phyloP scores from a whole-genome alignment of 169 alveolate species.

The Cryptosporidium canis region DNA sequence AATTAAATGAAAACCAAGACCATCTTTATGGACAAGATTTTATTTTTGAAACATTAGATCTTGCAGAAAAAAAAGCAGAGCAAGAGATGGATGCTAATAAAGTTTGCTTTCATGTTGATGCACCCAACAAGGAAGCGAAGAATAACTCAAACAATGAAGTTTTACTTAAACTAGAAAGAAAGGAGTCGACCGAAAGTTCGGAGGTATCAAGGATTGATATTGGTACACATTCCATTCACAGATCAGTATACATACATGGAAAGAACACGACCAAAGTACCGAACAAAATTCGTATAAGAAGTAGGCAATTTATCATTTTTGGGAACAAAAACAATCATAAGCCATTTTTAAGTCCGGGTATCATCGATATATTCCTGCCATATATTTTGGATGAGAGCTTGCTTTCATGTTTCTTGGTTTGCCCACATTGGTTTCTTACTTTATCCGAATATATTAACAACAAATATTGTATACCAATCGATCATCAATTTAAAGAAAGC shows the following conservation, averaged over 20 bases:
- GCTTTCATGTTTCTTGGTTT: constrained; percentile 44
- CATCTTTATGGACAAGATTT: not conserved
- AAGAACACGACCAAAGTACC: not conserved
- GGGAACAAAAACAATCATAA: constrained; percentile 49
- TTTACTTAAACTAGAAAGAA: constrained; percentile 8
- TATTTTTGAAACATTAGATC: constrained; percentile 4
- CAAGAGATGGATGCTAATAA: not conserved
- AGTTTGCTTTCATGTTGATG: not conserved
- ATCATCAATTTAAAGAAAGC: constrained; percentile 32
- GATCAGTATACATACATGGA: not conserved
- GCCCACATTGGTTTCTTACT: constrained; percentile 72
- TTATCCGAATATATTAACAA: not conserved
- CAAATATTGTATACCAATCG: constrained; percentile 20
- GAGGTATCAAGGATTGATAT: not conserved
- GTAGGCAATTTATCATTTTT: constrained; percentile 17
- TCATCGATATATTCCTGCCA: constrained; percentile 49
- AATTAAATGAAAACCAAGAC: not conserved
- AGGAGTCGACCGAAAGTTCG: constrained; percentile 30
- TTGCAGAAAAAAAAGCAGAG: constrained; percentile 5
- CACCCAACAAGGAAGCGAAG: not conserved
- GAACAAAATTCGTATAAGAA: not conserved
- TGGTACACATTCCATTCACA: not conserved
- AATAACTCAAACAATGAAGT: not conserved
- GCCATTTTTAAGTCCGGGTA: constrained; percentile 71
- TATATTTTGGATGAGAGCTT: constrained; percentile 53